A percentile compares a stretch with the other conserved stretches of the same genome.
phyloP scores from a whole-genome alignment of 2,329 filamentous ascomycete genomes.

The Epichloe amarillans region DNA sequence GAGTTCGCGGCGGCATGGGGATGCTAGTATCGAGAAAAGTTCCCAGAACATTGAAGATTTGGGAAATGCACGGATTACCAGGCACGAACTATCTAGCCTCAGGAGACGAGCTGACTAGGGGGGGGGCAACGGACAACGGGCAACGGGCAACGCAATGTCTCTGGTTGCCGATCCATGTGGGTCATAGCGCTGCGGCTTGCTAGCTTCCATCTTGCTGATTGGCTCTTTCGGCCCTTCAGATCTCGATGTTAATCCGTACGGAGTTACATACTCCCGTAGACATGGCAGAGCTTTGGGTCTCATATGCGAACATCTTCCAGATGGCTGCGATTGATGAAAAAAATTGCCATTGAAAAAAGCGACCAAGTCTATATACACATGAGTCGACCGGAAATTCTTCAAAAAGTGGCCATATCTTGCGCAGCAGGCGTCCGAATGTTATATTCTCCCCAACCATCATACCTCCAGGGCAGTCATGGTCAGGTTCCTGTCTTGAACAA shows the following conservation, averaged over 20 bases:
- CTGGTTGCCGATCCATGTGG: background rate
- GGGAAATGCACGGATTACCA: too few relatives aligned
- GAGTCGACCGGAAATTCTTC: background rate
- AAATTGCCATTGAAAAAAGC: too few relatives aligned
- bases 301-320: too few relatives aligned
- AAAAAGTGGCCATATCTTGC: background rate
- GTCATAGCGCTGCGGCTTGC: background rate
- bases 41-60: background rate
- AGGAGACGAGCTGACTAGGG: background rate
- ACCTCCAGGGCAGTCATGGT: background rate
- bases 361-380: background rate
- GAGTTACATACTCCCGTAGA: too few relatives aligned
- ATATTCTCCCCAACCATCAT: background rate
- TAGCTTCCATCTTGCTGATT: background rate
- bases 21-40: background rate
- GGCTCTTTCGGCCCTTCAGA: background rate
- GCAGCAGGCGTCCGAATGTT: background rate
- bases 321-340: too few relatives aligned
- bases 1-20: background rate
- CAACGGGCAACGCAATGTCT: background rate
- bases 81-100: background rate
- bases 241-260: too few relatives aligned
- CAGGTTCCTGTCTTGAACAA: too few relatives aligned
- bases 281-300: too few relatives aligned
- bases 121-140: too few relatives aligned